Evolutionary conservation across 1,139 yeast species (phyloP).

Genomic region (Casaregolazyma lundiana): DNA sequence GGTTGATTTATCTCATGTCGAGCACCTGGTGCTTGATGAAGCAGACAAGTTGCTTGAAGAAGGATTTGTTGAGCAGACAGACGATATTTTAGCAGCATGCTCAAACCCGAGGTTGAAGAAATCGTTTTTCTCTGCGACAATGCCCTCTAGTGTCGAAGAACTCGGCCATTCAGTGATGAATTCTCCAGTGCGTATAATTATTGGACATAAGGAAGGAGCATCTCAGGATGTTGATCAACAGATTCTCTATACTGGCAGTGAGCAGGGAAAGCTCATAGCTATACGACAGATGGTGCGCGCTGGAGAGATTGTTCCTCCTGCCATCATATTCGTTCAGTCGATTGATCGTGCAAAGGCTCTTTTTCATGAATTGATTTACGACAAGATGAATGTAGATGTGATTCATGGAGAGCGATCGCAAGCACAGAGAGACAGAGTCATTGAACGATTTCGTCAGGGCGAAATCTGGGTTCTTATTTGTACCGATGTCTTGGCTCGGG

Average conservation of each 20-base stretch:
- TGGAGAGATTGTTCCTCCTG: conserved; percentile 90
- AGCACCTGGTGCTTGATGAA: conserved; percentile 82
- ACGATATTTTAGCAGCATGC: conserved; percentile 70
- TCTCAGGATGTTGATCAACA: conserved; percentile 77
- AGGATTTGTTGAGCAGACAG: conserved; percentile 90
- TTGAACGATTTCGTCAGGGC: conserved; percentile 79
- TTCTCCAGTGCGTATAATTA: conserved; percentile 77
- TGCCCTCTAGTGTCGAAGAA: conserved; percentile 90
- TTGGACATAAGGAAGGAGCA: conserved; percentile 95
- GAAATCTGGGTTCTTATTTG: conserved; percentile 95
- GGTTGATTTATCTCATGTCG: conserved; percentile 58
- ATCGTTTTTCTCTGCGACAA: conserved; percentile 91
- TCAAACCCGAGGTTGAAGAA: conserved; percentile 47
- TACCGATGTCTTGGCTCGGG: conserved; percentile 93
- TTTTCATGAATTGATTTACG: conserved; percentile 86
- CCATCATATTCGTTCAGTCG: conserved; percentile 85
- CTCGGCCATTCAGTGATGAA: conserved; percentile 81
- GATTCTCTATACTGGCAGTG: conserved; percentile 83
- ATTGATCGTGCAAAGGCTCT: conserved; percentile 92
- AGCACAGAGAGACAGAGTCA: conserved; percentile 78
- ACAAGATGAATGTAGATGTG: conserved; percentile 87
- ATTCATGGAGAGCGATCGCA: conserved; percentile 95
- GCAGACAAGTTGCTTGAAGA: conserved; percentile 92
- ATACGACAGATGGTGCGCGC: conserved; percentile 74
- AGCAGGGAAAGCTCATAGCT: conserved; percentile 89